These are phyloP conservation scores for Blastomyces gilchristii DNA, from an alignment of 2,329 filamentous ascomycete species.

Conservation along the genomic window DNA sequence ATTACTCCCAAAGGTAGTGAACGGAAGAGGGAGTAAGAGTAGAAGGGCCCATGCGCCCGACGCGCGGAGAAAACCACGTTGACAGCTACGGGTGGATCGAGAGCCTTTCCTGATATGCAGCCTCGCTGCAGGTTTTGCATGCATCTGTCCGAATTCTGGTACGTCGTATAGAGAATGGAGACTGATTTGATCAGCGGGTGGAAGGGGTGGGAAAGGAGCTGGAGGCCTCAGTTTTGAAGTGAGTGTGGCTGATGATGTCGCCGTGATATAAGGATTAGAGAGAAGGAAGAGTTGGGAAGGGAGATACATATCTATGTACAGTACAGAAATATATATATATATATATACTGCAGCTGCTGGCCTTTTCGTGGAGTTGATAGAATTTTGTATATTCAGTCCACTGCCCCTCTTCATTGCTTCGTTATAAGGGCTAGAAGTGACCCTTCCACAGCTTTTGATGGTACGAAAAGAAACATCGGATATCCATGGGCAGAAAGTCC, in stretches of 20 bases:
- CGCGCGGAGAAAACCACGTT: slow-evolving; percentile 1
- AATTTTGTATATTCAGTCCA: not conserved
- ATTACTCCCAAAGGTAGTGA: not conserved
- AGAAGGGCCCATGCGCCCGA: not conserved
- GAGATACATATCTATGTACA: not conserved
- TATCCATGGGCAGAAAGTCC: not conserved
- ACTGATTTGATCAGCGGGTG: not conserved
- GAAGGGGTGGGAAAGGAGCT: not conserved
- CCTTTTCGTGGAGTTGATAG: not conserved
- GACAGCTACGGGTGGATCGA: not conserved
- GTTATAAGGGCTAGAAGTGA: not conserved
- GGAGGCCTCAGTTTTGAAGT: not conserved
- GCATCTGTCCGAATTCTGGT: not conserved
- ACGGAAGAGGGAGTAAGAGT: not conserved
- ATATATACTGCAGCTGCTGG: not conserved
- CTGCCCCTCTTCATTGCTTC: not conserved
- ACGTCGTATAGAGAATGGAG: not conserved
- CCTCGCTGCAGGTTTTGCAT: not conserved
- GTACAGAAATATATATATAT: not conserved
- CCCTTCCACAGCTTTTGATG: not conserved
- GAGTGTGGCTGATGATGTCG: not conserved
- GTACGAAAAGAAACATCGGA: not conserved
- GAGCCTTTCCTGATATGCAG: not conserved
- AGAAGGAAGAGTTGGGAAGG: not conserved
- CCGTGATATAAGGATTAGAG: not conserved